Evolutionary conservation across 208 protist species (phyloP), one percentile per base, ranked within the genome.

Genomic region (Polymyxa betae): DNA sequence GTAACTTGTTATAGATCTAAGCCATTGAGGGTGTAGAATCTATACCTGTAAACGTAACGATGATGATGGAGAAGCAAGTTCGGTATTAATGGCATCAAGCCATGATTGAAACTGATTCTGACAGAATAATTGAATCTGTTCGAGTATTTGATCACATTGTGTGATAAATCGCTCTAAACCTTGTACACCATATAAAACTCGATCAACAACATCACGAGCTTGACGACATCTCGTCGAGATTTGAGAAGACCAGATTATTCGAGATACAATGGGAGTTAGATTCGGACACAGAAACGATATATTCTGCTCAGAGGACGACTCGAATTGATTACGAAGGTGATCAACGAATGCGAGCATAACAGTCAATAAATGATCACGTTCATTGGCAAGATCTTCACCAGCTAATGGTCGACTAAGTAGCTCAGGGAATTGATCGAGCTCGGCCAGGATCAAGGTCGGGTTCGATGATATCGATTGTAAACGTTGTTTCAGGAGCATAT

Each of bases 391-490:
- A 10, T 92, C 78, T 5, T 45, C 72, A 0, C 77, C 38, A 38
- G 94, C 90, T 54, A 92, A 38, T 1, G 93, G 92, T n/a, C 88
- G 77, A 16, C 12, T 0, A n/a, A 95, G n/a, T 0, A 96, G 94
- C 40, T 94, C 91, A 24, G 77, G 43, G 89, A 93, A 95, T n/a
- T 88, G 60, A 16, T 68, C 45, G 87, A 94, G 94, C 77, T 96
- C 92, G 45, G 41, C 46, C 35, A 95, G 93, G 35, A 95, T 43
- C 91, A 93, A 91, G 12, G 90, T 88, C n/a, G 91, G 89, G 24
- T 90, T 24, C 12, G 35, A 41, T 20, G 93, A 92, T 0, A 88
- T 1, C 16, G 89, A 0, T 24, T 29, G 24, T 40, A 93, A 38
- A n/a, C 46, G 0, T 43, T 0, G 1, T 12, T 41, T 44, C 0